Evolutionary conservation across 2,329 filamentous ascomycete species (phyloP), one percentile per base, ranked within the genome.

Genomic region (Colletotrichum sp.): DNA sequence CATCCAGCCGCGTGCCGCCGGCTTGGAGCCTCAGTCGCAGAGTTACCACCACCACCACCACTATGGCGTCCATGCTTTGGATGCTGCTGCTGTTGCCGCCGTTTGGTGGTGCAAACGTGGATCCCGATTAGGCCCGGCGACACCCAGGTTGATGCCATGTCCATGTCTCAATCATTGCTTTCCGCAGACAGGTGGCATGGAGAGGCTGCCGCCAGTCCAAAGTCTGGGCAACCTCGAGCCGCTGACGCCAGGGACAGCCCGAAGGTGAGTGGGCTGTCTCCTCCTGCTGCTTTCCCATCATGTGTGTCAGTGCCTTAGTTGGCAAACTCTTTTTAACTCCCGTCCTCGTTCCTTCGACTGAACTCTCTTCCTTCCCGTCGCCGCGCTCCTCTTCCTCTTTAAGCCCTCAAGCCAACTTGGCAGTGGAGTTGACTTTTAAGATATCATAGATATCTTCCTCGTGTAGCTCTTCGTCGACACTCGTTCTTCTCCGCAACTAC

Each of bases 321-420:
- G 73, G 39, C 63, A 76, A 52, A 73, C 26, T 76, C 73, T 64
- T 76, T 72, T 76, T 68, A 76, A 76, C 57, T 76, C 70, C 63
- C 73, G 69, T 64, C 55, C 69, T 64, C 69, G 63, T 63, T 73
- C 73, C 65, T 52, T 64, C 64, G 32, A 49, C 36, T 32, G 21
- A 18, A 26, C 24, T 55, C 28, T 39, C 59, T 55, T 69, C 44
- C 71, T 32, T 60, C 65, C 55, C 44, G 28, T 55, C 59, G 59
- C 59, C 55, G 30, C 74, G 64, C 73, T 28, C 65, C 63, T 59
- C 63, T 76, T 39, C 60, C 44, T 72, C 64, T 68, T 59, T 67
- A 49, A 63, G 18, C 34, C 69, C 57, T 68, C 49, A 24, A 72
- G 70, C 57, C 59, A 62, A 16, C 44, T 69, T 76, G 57, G 63